Evolutionary conservation across 192 early-diverging fungal genomes (phyloP).

Genomic region (Coemansia sp.): DNA sequence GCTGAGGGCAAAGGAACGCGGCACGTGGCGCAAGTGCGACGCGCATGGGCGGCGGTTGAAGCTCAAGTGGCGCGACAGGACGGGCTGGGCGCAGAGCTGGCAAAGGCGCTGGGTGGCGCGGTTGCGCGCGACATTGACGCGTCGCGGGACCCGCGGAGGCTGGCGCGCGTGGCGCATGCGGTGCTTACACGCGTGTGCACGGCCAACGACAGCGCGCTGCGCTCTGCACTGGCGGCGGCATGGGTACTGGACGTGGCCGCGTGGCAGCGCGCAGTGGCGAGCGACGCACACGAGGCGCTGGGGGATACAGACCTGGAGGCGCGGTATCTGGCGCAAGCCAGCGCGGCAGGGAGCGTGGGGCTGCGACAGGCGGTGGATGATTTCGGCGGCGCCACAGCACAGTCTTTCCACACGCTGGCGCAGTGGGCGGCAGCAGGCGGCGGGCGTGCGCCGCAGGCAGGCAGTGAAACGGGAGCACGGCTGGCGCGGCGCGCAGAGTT

Average conservation of each 20-base stretch:
- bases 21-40: slow-evolving; percentile 21
- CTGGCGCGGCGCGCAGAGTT: slow-evolving; percentile 41
- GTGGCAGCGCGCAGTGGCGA: slow-evolving; percentile 2
- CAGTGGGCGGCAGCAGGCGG: slow-evolving; percentile 16
- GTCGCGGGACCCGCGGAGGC: slow-evolving; percentile 8
- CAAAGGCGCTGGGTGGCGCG: slow-evolving; percentile 22
- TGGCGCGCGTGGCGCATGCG: slow-evolving; percentile 31
- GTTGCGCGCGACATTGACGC: slow-evolving; percentile 14
- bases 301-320: background rate
- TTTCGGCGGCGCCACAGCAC: background rate
- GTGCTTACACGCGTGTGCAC: slow-evolving; percentile 30
- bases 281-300: slow-evolving; percentile 7
- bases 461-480: slow-evolving; percentile 16
- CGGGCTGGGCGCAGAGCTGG: slow-evolving; percentile 19
- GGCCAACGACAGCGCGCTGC: slow-evolving; percentile 3
- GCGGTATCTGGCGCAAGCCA: slow-evolving; percentile 9
- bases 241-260: slow-evolving; percentile 22
- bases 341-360: slow-evolving; percentile 15
- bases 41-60: slow-evolving; percentile 27
- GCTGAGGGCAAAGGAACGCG: too few relatives aligned
- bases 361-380: slow-evolving; percentile 24
- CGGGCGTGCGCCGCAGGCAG: slow-evolving; percentile 19
- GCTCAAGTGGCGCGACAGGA: slow-evolving; percentile 16
- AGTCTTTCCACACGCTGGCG: slow-evolving; percentile 30
- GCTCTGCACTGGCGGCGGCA: slow-evolving; percentile 2